Base-by-base conservation (phyloP, 345 rosid genomes). In the Euclidium syriacum region DNA sequence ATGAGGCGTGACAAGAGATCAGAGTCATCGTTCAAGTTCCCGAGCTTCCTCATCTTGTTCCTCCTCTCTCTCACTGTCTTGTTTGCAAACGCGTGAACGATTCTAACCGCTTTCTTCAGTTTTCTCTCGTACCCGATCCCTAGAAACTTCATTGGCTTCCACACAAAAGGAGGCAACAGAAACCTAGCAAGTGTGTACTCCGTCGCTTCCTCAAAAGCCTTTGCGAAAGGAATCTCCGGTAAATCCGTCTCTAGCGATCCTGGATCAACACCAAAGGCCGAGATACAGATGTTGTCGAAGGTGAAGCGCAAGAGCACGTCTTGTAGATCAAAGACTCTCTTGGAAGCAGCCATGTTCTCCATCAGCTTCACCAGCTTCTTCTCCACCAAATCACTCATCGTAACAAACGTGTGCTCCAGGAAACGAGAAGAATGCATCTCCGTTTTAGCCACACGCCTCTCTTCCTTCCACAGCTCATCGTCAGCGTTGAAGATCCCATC, bases 121-220 rank as follows among this genome's bases (percentile, higher is more conserved):
- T 73, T 44, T 38, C 63, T 78, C 67, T 85, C 92, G 24, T 34
- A 44, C 47, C 92, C 88, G 6, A 81, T 9, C 20, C 73, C 49
- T 7, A 85, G 58, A 10, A 67, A 50, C 77, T 66, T 78, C 82
- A 85, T 44, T 3, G 88, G 67, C 57, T 81, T 83, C 86, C 86
- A 83, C 5, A 83, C 50, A 22, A 72, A 72, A 61, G 79, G 80
- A 0, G 88, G 91, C 32, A 65, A 16, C 73, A 80, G 18, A 70
- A 85, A 85, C 55, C 88, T 76, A 36, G 38, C 39, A 19, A 82
- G 23, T 47, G 76, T 73, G 22, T 78, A 32, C 46, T 83, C 85
- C 1, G 86, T 83, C 22, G 92, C 85, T 47, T 75, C 76, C 71
- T 85, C 86, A 17, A 83, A 85, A 10, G 92, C 85, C 55, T 73